Evolutionary conservation across 768 basidiomycete genomes (phyloP).

Genomic region (Pleurotus platypus): DNA sequence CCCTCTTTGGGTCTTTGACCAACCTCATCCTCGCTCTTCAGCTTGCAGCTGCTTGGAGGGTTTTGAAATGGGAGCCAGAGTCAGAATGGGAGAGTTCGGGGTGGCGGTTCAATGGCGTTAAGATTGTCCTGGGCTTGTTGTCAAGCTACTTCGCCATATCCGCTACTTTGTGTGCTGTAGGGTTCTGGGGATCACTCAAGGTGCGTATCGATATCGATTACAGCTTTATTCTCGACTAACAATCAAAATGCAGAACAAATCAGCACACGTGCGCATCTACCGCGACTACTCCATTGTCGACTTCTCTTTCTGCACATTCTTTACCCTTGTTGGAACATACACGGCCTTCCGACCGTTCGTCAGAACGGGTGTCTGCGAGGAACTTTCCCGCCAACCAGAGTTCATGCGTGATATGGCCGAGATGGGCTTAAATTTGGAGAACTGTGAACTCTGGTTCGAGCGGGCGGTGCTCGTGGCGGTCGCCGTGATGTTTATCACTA

Average conservation of each 20-base stretch:
- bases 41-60: slow-evolving; percentile 30
- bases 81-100: slow-evolving; percentile 41
- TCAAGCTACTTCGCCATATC: slow-evolving; percentile 66
- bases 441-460: slow-evolving; percentile 79
- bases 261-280: slow-evolving; percentile 71
- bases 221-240: slow-evolving; percentile 3
- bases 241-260: slow-evolving; percentile 43
- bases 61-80: slow-evolving; percentile 42
- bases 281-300: slow-evolving; percentile 81
- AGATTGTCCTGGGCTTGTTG: slow-evolving; percentile 59
- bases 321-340: slow-evolving; percentile 53
- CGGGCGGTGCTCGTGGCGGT: slow-evolving; percentile 58
- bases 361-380: slow-evolving; percentile 66
- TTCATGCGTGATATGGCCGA: slow-evolving; percentile 67
- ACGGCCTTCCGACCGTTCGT: slow-evolving; percentile 52
- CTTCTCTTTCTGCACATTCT: slow-evolving; percentile 64
- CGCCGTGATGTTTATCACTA: slow-evolving; percentile 54
- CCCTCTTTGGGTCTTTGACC: slow-evolving; percentile 29
- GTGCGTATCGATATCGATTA: slow-evolving; percentile 30
- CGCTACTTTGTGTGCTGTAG: slow-evolving; percentile 59
- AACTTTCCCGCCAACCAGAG: slow-evolving; percentile 72
- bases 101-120: slow-evolving; percentile 39
- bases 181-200: slow-evolving; percentile 66
- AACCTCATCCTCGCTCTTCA: slow-evolving; percentile 33
- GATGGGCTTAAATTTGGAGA: slow-evolving; percentile 72